phyloP scores from a whole-genome alignment of 306 rosid species.

The Medicago arabica region DNA sequence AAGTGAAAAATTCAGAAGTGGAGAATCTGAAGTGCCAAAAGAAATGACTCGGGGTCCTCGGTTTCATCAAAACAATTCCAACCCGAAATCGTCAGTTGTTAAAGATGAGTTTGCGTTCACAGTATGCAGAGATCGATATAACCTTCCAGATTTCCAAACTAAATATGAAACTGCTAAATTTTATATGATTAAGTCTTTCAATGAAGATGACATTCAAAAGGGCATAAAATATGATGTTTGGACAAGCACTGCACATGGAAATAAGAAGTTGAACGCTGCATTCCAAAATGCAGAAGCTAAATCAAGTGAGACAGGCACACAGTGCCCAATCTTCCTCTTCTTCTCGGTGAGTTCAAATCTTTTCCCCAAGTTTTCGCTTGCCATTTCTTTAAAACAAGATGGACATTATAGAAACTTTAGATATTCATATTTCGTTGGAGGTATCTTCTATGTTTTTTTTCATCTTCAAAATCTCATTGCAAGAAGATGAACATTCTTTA shows the following conservation, averaged over 20 bases:
- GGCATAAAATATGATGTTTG: slow-evolving; percentile 79
- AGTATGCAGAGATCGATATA: slow-evolving; percentile 58
- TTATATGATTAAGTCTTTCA: slow-evolving; percentile 81
- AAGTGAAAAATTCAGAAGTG: slow-evolving; percentile 51
- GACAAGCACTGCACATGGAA: slow-evolving; percentile 84
- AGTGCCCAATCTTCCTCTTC: slow-evolving; percentile 82
- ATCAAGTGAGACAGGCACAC: slow-evolving; percentile 50
- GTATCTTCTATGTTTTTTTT: slow-evolving; percentile 13
- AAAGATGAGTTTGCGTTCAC: slow-evolving; percentile 51
- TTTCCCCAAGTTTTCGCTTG: slow-evolving; percentile 11
- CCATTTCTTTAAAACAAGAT: not conserved
- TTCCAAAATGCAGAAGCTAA: slow-evolving; percentile 66
- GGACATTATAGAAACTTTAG: slow-evolving; percentile 7
- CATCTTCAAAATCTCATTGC: not conserved
- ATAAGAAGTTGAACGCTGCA: slow-evolving; percentile 69
- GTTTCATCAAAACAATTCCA: slow-evolving; percentile 47
- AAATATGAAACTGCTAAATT: slow-evolving; percentile 71
- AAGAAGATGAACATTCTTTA: slow-evolving; percentile 5
- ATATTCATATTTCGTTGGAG: slow-evolving; percentile 22
- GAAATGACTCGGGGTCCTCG: slow-evolving; percentile 80
- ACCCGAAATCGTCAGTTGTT: slow-evolving; percentile 45
- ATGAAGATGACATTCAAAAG: slow-evolving; percentile 89
- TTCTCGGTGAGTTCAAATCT: slow-evolving; percentile 73
- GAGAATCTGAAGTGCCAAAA: slow-evolving; percentile 52
- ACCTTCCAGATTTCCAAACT: slow-evolving; percentile 64